These are phyloP conservation scores for Venturia carpophila DNA, from an alignment of 2,329 filamentous ascomycete species.

Conservation along the genomic window DNA sequence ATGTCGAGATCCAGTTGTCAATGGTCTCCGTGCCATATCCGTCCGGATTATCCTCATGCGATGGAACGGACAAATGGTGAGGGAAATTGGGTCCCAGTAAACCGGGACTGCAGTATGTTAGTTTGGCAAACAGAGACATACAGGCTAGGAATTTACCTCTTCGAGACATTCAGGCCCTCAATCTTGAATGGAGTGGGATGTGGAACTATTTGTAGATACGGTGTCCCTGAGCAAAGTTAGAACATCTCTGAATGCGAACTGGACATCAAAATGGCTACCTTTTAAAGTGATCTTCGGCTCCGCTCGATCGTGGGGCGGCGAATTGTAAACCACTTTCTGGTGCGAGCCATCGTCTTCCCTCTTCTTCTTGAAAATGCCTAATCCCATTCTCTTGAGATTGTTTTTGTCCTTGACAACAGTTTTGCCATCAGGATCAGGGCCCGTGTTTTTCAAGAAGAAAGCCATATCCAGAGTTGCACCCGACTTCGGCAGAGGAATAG, in stretches of 20 bases:
- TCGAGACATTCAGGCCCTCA: neutral
- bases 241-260: neutral
- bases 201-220: conserved; percentile 23
- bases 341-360: conserved; percentile 9
- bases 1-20: conserved; percentile 22
- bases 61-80: conserved; percentile 9
- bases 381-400: neutral
- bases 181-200: conserved; percentile 10
- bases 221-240: conserved; percentile 19
- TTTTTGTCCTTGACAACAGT: neutral
- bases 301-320: neutral
- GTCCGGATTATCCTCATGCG: conserved; percentile 16
- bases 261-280: neutral
- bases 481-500: conserved; percentile 20
- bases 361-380: conserved; percentile 16
- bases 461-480: conserved; percentile 28
- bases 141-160: neutral
- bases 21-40: conserved; percentile 21
- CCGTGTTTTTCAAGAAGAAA: conserved; percentile 33
- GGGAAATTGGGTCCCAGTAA: neutral
- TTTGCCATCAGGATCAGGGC: conserved; percentile 23
- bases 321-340: conserved; percentile 4
- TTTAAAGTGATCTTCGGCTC: conserved; percentile 11
- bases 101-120: neutral
- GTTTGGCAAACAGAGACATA: neutral